phyloP scores from a whole-genome alignment of 108 stramenopile genomes.

The Seminavis robusta region DNA sequence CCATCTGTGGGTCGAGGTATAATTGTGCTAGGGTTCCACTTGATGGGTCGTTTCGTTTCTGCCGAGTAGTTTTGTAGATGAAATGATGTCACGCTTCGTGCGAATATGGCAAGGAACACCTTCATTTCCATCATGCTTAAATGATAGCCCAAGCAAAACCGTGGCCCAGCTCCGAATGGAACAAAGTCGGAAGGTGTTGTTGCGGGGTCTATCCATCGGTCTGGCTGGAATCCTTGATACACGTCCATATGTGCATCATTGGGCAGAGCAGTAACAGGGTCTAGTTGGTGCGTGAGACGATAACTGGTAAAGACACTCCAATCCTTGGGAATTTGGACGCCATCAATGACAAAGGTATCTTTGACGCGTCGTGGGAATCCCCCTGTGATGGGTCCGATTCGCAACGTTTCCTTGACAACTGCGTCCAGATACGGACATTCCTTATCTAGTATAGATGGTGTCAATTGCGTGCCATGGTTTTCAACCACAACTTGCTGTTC shows the following conservation, averaged over 20 bases:
- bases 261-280: conserved; percentile 17
- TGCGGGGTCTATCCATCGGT: conserved; percentile 30
- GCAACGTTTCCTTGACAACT: conserved; percentile 43
- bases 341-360: conserved; percentile 41
- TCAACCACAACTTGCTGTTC: conserved; percentile 32
- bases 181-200: conserved; percentile 39
- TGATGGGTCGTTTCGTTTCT: too few species aligned
- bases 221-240: conserved; percentile 36
- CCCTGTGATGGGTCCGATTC: conserved; percentile 33
- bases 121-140: conserved; percentile 59
- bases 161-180: conserved; percentile 45
- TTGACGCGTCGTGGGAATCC: conserved; percentile 26
- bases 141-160: conserved; percentile 46
- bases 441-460: conserved; percentile 34
- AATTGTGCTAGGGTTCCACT: too few species aligned
- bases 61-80: too few species aligned
- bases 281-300: conserved; percentile 27
- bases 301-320: conserved; percentile 26
- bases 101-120: conserved; percentile 54
- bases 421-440: conserved; percentile 36
- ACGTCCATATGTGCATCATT: conserved; percentile 47
- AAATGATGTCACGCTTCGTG: conserved; percentile 28
- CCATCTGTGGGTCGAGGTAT: too few species aligned
- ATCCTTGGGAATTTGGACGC: conserved; percentile 46
- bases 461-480: conserved; percentile 20